Evolutionary conservation across 441 rosid genomes (phyloP).

Genomic region (Gossypium schwendimanii): DNA sequence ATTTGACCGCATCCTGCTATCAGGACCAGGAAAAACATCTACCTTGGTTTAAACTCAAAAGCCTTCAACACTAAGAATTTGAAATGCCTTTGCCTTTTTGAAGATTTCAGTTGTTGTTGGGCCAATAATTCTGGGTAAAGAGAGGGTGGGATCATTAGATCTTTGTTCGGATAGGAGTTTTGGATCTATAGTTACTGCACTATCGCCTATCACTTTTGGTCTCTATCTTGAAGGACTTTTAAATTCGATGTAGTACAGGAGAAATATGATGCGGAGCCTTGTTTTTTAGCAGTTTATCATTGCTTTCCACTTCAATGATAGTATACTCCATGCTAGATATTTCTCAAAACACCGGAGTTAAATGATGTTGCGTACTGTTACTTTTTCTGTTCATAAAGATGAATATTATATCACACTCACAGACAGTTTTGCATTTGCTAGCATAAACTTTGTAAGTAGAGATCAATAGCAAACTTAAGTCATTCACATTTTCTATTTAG

Average conservation of each 20-base stretch:
- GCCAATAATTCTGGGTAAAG: background rate
- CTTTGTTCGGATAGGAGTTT: background rate
- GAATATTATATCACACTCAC: background rate
- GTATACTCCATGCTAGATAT: background rate
- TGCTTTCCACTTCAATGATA: background rate
- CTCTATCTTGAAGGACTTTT: background rate
- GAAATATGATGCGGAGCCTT: background rate
- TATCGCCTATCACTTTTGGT: background rate
- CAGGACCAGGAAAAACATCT: background rate
- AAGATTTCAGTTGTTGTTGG: constrained; percentile 1
- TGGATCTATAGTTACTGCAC: background rate
- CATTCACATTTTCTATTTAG: constrained; percentile 1
- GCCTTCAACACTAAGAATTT: background rate
- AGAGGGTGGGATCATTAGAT: background rate
- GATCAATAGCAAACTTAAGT: background rate
- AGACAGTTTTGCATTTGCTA: background rate
- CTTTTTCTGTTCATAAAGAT: constrained; percentile 1
- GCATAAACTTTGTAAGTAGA: background rate
- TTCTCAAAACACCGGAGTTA: background rate
- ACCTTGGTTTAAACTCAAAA: background rate
- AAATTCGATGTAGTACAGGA: background rate
- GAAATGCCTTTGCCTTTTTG: background rate
- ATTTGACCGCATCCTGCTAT: background rate
- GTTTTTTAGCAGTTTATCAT: background rate
- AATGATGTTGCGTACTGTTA: background rate